Conservation (phyloP, 2,329 filamentous ascomycete genomes). For the Ceratocystis variospora region DNA sequence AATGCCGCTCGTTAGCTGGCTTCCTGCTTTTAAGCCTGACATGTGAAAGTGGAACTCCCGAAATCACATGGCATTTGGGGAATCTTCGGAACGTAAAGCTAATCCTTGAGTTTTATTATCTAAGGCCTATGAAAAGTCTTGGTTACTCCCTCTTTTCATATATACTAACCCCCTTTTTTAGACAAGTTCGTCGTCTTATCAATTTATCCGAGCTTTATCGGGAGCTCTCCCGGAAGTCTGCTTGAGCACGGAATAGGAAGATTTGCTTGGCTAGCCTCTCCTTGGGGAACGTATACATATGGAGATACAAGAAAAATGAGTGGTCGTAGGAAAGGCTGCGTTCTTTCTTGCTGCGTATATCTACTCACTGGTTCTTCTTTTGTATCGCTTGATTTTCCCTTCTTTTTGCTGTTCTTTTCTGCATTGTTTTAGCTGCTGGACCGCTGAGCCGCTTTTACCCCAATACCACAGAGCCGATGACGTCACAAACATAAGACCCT, state of each 20-base stretch:
- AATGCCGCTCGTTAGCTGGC: not conserved
- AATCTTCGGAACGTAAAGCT: not conserved
- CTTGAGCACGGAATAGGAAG: not conserved
- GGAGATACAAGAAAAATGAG: not conserved
- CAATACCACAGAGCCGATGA: not conserved
- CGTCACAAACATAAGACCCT: not conserved
- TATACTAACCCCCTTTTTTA: no score
- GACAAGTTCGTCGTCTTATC: no score
- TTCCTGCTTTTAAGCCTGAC: conserved; percentile 1
- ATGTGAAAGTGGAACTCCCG: conserved; percentile 18
- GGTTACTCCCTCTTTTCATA: not conserved
- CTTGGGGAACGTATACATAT: not conserved
- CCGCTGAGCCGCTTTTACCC: not conserved
- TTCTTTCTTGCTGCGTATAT: not conserved
- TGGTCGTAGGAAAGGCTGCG: not conserved
- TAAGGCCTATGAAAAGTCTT: not conserved
- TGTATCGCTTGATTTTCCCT: not conserved
- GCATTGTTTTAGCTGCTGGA: not conserved
- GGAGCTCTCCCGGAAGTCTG: no score
- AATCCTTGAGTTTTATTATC: no score
- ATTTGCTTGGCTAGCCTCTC: not conserved
- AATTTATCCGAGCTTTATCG: not conserved
- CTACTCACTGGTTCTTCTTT: not conserved
- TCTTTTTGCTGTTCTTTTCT: not conserved
- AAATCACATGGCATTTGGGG: not conserved